Evolutionary conservation across 768 basidiomycete genomes (phyloP), one percentile per base, ranked within the genome.

Genomic region (Collybiopsis confluens): DNA sequence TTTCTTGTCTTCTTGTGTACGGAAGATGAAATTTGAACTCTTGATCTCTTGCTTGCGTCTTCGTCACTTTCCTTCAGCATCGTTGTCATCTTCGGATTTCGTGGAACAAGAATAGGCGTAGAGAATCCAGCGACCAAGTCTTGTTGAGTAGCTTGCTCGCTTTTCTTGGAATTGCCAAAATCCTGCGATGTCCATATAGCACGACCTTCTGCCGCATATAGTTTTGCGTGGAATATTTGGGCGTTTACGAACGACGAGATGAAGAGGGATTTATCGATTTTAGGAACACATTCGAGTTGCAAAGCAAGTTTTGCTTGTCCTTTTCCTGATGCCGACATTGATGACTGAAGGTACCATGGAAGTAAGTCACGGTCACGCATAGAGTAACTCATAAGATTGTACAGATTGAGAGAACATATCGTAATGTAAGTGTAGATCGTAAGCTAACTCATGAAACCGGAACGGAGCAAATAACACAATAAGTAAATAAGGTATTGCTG

Each of bases 51-150:
- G 43, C n/a, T 9, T 21, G 46, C 21, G 18, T 27, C 35, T 47
- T 43, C 16, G 37, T 2, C 20, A 23, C 21, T 52, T 24, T 58
- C 61, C 28, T 56, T n/a, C n/a, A n/a, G n/a, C n/a, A 38, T 30
- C 28, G 24, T 51, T 15, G 26, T 40, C 10, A 33, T 30, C 13
- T 55, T 63, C n/a, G 49, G 28, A 45, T 63, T 64, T 26, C 84
- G 76, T 30, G 83, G 71, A 57, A 75, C 78, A 35, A 85, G 69
- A 28, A 84, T 64, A 16, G 83, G 84, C 9, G 82, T 85, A 36
- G 70, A 75, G 57, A 84, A 79, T 3, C 73, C 75, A 56, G 69
- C 67, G 16, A 60, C 66, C 10, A 8, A 36, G 5, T 33, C 30
- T 33, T 53, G 3, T 36, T 20, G 27, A 44, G 9, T 16, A 21